Evolutionary conservation across 345 rosid genomes (phyloP).

Genomic region (Camelina neglecta): DNA sequence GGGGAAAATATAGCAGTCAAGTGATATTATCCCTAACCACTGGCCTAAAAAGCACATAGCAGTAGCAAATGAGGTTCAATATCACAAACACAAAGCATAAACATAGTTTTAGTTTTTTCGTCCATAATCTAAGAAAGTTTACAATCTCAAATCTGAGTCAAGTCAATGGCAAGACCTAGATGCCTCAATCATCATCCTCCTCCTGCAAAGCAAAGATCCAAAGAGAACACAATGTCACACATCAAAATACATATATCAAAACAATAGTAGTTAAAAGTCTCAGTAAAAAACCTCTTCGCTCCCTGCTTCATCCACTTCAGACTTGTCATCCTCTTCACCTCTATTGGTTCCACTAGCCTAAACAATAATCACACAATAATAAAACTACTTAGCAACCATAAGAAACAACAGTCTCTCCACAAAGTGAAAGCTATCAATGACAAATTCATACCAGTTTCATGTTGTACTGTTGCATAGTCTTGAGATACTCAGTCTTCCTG

Average conservation of each 20-base stretch:
- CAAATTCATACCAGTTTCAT: slow-evolving; percentile 53
- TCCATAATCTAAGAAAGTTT: slow-evolving; percentile 40
- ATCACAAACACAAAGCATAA: slow-evolving; percentile 39
- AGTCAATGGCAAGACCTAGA: slow-evolving; percentile 34
- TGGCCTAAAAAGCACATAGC: slow-evolving; percentile 25
- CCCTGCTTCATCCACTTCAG: slow-evolving; percentile 71
- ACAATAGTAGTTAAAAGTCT: slow-evolving; percentile 5
- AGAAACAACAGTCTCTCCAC: background rate
- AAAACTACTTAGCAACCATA: background rate
- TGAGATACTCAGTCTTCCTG: slow-evolving; percentile 67
- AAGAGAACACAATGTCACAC: background rate
- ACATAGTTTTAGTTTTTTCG: slow-evolving; percentile 20
- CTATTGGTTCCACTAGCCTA: slow-evolving; percentile 61
- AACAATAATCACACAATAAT: background rate
- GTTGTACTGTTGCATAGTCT: slow-evolving; percentile 68
- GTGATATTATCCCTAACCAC: slow-evolving; percentile 36
- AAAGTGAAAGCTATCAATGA: background rate
- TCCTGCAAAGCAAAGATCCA: slow-evolving; percentile 45
- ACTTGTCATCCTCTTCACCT: slow-evolving; percentile 70
- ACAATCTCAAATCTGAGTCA: slow-evolving; percentile 43
- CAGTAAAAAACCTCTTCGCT: slow-evolving; percentile 57
- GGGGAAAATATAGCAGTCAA: slow-evolving; percentile 14
- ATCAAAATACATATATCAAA: background rate
- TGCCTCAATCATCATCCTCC: slow-evolving; percentile 57
- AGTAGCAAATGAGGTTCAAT: slow-evolving; percentile 31